Conservation (phyloP, 2,329 filamentous ascomycete species). For the Ascochyta viciae-villosae region DNA sequence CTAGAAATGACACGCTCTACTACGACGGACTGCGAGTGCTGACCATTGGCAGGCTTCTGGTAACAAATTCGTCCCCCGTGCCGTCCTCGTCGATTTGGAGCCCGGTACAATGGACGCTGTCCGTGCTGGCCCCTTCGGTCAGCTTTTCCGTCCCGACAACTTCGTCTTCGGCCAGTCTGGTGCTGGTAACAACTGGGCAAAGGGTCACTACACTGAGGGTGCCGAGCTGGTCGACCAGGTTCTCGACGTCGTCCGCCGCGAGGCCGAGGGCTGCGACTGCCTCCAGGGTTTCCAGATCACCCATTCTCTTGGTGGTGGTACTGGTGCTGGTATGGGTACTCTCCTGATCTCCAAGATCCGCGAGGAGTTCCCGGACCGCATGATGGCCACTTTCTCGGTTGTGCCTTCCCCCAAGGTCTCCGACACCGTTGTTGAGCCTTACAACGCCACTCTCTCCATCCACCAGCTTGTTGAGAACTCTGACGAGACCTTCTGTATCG, state of each 20-base stretch:
- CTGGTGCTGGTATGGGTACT: conserved; percentile 99
- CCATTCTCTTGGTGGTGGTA: conserved; percentile 99
- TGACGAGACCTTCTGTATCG: conserved; percentile 99
- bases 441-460: conserved; percentile 98
- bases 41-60: conserved; percentile 73
- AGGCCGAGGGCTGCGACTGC: conserved; percentile 99
- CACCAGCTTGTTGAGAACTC: conserved; percentile 99
- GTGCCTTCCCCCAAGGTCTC: conserved; percentile 99
- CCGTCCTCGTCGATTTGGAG: conserved; percentile 98
- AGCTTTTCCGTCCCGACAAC: conserved; percentile 99
- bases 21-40: conserved; percentile 24
- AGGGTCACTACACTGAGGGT: conserved; percentile 99
- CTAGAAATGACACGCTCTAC: conserved; percentile 34
- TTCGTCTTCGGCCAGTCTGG: conserved; percentile 99
- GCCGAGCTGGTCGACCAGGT: conserved; percentile 98
- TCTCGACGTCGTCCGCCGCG: conserved; percentile 96
- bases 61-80: conserved; percentile 99
- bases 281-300: conserved; percentile 99
- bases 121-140: conserved; percentile 95
- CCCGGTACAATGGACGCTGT: conserved; percentile 99
- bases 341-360: conserved; percentile 99
- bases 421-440: conserved; percentile 98
- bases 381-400: conserved; percentile 99
- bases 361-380: conserved; percentile 99
- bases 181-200: conserved; percentile 99